Evolutionary conservation across 306 rosid species (phyloP).

Genomic region (Cajanus cajan): DNA sequence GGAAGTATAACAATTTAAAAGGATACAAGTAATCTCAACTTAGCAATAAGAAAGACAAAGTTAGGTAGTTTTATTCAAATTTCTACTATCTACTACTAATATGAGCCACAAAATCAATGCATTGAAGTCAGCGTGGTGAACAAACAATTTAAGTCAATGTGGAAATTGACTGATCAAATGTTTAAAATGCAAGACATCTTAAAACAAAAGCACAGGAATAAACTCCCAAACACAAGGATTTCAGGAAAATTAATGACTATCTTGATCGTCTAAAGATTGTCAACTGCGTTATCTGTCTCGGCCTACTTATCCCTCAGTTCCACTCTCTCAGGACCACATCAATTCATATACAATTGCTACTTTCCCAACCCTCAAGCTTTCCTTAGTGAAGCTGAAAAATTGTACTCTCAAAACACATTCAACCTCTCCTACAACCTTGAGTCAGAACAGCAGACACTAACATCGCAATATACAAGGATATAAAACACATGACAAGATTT

Average conservation of each 20-base stretch:
- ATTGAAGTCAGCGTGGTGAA: neutral
- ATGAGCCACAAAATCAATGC: neutral
- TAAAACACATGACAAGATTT: neutral
- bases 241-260: neutral
- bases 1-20: neutral
- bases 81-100: neutral
- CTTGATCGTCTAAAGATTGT: neutral
- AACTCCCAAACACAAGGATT: neutral
- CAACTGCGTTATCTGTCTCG: neutral
- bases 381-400: neutral
- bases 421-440: slow-evolving; percentile 20
- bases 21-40: neutral
- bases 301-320: neutral
- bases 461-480: slow-evolving; percentile 8
- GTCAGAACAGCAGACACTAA: neutral
- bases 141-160: neutral
- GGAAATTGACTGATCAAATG: neutral
- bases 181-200: neutral
- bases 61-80: neutral
- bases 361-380: slow-evolving; percentile 11
- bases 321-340: neutral
- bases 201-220: neutral
- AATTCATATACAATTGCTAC: neutral
- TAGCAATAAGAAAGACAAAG: neutral
- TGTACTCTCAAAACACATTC: neutral